phyloP scores from a whole-genome alignment of 2,329 filamentous ascomycete species.

The Rhinocladiella mackenziei region DNA sequence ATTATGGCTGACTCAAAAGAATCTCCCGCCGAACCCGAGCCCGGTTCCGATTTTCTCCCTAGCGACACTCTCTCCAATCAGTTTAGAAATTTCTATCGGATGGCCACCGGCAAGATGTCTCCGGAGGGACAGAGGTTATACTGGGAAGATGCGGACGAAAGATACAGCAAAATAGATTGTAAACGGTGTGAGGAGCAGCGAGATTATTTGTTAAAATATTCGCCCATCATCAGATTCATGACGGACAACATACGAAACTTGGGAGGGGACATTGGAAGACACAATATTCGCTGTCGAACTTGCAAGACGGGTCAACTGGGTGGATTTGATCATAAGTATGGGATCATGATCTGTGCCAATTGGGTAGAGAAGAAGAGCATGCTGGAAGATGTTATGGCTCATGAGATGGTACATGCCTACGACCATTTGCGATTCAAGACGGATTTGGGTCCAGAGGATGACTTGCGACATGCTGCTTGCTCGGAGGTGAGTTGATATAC shows the following conservation, averaged over 20 bases:
- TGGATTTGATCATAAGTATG: conserved; percentile 80
- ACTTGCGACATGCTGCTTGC: conserved; percentile 84
- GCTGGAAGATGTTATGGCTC: conserved; percentile 87
- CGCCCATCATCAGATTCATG: conserved; percentile 82
- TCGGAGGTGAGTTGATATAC: conserved; percentile 63
- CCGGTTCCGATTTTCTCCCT: conserved; percentile 24
- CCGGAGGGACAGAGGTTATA: conserved; percentile 68
- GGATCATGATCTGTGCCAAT: conserved; percentile 90
- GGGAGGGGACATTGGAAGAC: conserved; percentile 67
- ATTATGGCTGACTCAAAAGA: conserved; percentile 14
- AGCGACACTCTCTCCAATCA: conserved; percentile 44
- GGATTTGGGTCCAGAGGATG: conserved; percentile 63
- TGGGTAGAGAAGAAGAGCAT: conserved; percentile 75
- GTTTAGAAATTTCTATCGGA: conserved; percentile 84
- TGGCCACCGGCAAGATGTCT: conserved; percentile 70
- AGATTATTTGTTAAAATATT: conserved; percentile 79
- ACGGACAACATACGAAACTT: conserved; percentile 74
- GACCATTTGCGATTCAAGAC: conserved; percentile 90
- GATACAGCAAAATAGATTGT: conserved; percentile 75
- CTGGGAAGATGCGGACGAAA: conserved; percentile 69
- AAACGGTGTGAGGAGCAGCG: conserved; percentile 74
- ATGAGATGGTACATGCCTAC: conserved; percentile 98
- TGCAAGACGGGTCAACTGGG: conserved; percentile 71
- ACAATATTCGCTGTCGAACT: conserved; percentile 76
- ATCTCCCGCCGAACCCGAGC: background rate